Conservation (phyloP, 768 basidiomycete species). For the Mycena pura region DNA sequence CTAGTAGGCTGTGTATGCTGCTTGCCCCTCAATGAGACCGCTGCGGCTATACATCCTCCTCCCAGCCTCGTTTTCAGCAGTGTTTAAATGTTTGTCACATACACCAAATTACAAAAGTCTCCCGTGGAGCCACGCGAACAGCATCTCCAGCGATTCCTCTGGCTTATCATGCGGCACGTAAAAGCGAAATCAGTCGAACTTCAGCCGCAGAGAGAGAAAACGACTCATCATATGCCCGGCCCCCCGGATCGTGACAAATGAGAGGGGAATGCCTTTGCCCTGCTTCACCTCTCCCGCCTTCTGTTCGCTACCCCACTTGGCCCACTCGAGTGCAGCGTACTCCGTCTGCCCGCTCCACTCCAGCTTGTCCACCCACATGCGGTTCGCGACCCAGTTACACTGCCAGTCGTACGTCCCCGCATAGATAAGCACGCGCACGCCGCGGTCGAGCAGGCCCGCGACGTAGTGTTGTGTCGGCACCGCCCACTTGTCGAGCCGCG, state of each 20-base stretch:
- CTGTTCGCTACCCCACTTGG: conserved; percentile 58
- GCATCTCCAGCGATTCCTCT: conserved; percentile 64
- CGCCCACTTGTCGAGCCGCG: conserved; percentile 66
- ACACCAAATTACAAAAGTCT: conserved; percentile 35
- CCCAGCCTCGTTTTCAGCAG: too few species aligned
- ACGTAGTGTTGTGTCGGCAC: conserved; percentile 69
- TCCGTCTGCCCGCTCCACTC: conserved; percentile 71
- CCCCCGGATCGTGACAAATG: conserved; percentile 58
- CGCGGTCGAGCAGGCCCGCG: conserved; percentile 74
- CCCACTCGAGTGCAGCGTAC: conserved; percentile 56
- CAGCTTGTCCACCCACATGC: conserved; percentile 74
- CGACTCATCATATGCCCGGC: conserved; percentile 66
- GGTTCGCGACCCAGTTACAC: conserved; percentile 82
- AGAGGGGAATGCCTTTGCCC: conserved; percentile 30
- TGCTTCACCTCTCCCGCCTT: conserved; percentile 56
- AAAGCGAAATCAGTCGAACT: conserved; percentile 29
- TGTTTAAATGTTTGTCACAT: background rate
- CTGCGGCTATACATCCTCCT: too few species aligned
- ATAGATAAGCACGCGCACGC: conserved; percentile 75
- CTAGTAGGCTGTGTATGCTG: too few species aligned
- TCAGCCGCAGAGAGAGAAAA: conserved; percentile 10
- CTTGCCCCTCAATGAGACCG: too few species aligned
- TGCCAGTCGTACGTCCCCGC: conserved; percentile 82
- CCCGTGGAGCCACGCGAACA: conserved; percentile 66
- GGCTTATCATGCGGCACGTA: conserved; percentile 77